phyloP scores from a whole-genome alignment of 2,329 filamentous ascomycete species.

The Penicillium verrucosum region DNA sequence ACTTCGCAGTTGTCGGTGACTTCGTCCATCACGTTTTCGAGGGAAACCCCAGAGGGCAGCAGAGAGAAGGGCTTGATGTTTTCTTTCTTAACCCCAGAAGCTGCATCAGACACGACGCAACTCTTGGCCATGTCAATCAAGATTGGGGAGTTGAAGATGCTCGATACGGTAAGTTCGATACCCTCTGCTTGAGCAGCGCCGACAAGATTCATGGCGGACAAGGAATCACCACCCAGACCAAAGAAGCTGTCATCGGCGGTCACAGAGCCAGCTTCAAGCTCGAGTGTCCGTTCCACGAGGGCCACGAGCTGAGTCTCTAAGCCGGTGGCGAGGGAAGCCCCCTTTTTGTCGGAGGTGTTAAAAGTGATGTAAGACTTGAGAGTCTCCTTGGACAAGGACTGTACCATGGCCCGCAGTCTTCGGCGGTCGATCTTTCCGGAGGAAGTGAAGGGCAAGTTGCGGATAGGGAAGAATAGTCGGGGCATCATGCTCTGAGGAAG shows the following conservation, averaged over 20 bases:
- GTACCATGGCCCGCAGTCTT: conserved; percentile 37
- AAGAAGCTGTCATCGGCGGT: conserved; percentile 48
- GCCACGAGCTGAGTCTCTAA: conserved; percentile 30
- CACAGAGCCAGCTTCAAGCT: conserved; percentile 38
- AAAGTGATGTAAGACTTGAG: conserved; percentile 32
- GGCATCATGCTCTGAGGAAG: conserved; percentile 47
- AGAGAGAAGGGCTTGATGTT: conserved; percentile 29
- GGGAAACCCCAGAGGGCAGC: conserved; percentile 19
- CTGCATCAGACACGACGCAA: conserved; percentile 17
- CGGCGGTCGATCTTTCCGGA: conserved; percentile 46
- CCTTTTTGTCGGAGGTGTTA: conserved; percentile 11
- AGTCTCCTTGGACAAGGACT: conserved; percentile 33
- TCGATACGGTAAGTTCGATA: conserved; percentile 42
- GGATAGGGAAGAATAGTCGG: conserved; percentile 43
- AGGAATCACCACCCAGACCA: conserved; percentile 47
- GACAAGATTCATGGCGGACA: conserved; percentile 48
- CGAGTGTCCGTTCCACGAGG: conserved; percentile 42
- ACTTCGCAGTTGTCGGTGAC: conserved; percentile 33
- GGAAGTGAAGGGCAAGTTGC: conserved; percentile 40
- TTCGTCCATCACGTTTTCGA: conserved; percentile 27
- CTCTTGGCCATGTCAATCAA: conserved; percentile 43
- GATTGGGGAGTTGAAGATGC: conserved; percentile 45
- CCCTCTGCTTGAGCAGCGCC: conserved; percentile 40
- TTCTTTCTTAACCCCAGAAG: background rate
- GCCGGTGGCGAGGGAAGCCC: conserved; percentile 26